These are phyloP conservation scores for Saksenaea oblongispora DNA, from an alignment of 371 early-diverging fungal genomes.

Conservation along the genomic window DNA sequence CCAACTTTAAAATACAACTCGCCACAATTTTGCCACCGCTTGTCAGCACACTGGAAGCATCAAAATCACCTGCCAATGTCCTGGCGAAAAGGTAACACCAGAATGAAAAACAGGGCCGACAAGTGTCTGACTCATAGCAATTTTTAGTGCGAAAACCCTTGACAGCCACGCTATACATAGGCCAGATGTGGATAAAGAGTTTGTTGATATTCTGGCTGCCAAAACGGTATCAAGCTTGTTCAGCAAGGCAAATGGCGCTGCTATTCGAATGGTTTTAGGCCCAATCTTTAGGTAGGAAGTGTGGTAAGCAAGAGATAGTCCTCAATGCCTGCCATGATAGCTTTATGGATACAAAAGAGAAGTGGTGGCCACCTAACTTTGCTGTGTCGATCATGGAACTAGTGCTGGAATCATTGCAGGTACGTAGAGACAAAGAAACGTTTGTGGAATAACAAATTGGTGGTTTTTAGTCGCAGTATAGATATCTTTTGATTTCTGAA, in stretches of 20 bases:
- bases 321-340: constrained; percentile 3
- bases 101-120: background rate
- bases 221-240: constrained; percentile 33
- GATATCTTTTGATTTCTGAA: constrained; percentile 64
- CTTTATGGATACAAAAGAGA: constrained; percentile 49
- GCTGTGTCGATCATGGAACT: constrained; percentile 43
- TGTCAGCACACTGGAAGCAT: constrained; percentile 41
- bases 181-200: constrained; percentile 15
- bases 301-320: background rate
- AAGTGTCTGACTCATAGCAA: background rate
- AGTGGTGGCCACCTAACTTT: constrained; percentile 55
- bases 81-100: constrained; percentile 24
- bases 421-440: constrained; percentile 8
- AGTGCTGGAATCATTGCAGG: constrained; percentile 42
- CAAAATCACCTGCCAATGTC: constrained; percentile 27
- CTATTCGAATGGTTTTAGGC: constrained; percentile 46
- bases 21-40: constrained; percentile 58
- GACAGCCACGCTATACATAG: constrained; percentile 19
- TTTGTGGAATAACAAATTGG: background rate
- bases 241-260: constrained; percentile 35
- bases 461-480: constrained; percentile 58
- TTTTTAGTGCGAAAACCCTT: constrained; percentile 13
- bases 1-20: constrained; percentile 57
- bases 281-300: constrained; percentile 40
- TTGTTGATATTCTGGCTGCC: constrained; percentile 29